Base-by-base conservation (phyloP, 2,329 filamentous ascomycete species). In the Claviceps pazoutovae region DNA sequence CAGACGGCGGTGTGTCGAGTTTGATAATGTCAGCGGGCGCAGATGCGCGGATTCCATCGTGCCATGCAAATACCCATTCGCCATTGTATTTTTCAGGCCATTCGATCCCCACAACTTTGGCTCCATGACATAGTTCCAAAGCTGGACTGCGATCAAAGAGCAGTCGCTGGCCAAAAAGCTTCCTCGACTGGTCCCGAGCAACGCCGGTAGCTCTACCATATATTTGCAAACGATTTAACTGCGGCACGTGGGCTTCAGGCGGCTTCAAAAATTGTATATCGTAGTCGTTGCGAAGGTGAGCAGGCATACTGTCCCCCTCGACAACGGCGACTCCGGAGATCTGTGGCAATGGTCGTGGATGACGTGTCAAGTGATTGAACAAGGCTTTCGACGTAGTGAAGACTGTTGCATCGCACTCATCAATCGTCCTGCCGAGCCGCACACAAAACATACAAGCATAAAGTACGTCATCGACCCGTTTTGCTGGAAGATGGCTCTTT, bases 31-130 rank as follows among this genome's bases (percentile, higher is more conserved):
- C 74, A 44, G 67, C 63, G 36, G 77, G 74, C 49, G 77, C 70
- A 1, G 72, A 73, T 0, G 74, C 75, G 43, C 70, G 71, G 1
- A 67, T 59, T 0, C 74, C 76, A 54, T 80, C 76, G 55, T 80
- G 75, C 69, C 75, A 78, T 2, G 74, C 77, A 52, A 77, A 68
- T n/a, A 70, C 71, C 76, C 76, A 80, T 57, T 78, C 76, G 14
- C 77, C 77, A 2, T 68, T 64, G 57, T 77, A 77, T 57, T 70
- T 71, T 9, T 64, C 61, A 0, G 74, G 75, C 59, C 76, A 80
- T 41, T 70, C 66, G 30, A 80, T 62, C 0, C 75, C 76, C 0
- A 73, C 68, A 21, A 80, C 66, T 45, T 65, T 68, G 1, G 74
- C 74, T 0, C 75, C 76, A 14, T 69, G 64, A 2, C 71, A 71